Base-by-base conservation (phyloP, 768 basidiomycete genomes). In the Lyophyllum atratum region DNA sequence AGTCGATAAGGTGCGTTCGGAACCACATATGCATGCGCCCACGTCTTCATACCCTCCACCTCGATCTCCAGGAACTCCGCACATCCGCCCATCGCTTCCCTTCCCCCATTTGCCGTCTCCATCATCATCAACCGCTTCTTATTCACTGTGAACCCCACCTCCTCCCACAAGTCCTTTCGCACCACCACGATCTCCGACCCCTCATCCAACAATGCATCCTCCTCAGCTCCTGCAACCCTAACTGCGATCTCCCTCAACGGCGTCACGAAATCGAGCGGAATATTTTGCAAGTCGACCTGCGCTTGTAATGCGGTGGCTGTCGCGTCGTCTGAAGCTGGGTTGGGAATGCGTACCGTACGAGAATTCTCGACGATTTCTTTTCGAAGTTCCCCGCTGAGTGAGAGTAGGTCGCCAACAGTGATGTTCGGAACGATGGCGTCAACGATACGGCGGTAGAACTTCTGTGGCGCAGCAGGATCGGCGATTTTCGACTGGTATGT, bases 161-260 rank as follows among this genome's bases (percentile, higher is more conserved):
- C 42, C 19, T 44, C 19, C 42, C 42, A 44, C 42, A 44, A 25
- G 42, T 70, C 64, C 17, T 59, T 56, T 2, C 55, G 4, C 1
- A 71, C 54, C 3, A 71, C 51, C 19, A 71, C 65, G 14, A 70
- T 68, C 42, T 70, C 64, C 8, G 62, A 69, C 17, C 66, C 52
- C 8, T 65, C 59, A 40, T 64, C 59, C 28, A 65, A 26, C 21
- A 62, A 49, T 22, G 53, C 61, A 33, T 56, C 19, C 42, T 59
- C 58, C 5, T 29, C 9, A 9, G 22, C 46, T 24, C 58, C 59
- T 22, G n/a, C 45, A 8, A 63, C 49, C 12, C 40, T 17, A 5
- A 67, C 52, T 1, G 56, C 49, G 2, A 59, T 22, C 34, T 62
- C 59, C n/a, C 56, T 58, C 34, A 63, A 50, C 15, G 46, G 28